A percentile compares a stretch with the other conserved stretches of the same genome.
These are phyloP conservation scores for Penicillium sp. DNA, from an alignment of 2,329 filamentous ascomycete genomes.

Conservation along the genomic window DNA sequence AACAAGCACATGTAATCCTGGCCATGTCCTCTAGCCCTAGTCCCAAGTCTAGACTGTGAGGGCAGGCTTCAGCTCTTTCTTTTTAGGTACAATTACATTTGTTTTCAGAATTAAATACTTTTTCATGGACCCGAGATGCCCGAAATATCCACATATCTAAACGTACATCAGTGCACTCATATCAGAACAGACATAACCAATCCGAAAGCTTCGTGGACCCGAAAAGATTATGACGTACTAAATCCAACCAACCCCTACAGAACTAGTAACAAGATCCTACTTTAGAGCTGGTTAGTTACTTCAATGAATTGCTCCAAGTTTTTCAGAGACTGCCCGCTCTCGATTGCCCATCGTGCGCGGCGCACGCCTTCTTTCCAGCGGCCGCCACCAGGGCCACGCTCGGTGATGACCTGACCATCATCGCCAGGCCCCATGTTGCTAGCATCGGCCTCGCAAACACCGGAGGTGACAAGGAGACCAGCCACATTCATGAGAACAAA, in stretches of 20 bases:
- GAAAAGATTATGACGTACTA: not conserved
- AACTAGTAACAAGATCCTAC: not conserved
- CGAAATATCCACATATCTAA: not conserved
- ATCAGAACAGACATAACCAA: not conserved
- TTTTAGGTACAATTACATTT: not conserved
- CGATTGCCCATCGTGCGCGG: conserved; percentile 76
- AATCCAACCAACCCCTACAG: not conserved
- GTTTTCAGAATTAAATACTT: not conserved
- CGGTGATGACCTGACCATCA: conserved; percentile 68
- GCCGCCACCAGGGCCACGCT: conserved; percentile 73
- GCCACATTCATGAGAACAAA: conserved; percentile 94
- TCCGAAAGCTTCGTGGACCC: not conserved
- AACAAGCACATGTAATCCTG: not conserved
- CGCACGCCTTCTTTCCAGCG: conserved; percentile 93
- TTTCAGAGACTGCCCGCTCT: conserved; percentile 74
- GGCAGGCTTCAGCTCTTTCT: not conserved
- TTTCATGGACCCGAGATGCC: not conserved
- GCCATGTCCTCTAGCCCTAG: not conserved
- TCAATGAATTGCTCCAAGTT: conserved; percentile 78
- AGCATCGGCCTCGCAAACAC: conserved; percentile 72
- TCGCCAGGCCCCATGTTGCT: conserved; percentile 73
- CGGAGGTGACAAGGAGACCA: conserved; percentile 73
- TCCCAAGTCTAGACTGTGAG: not conserved
- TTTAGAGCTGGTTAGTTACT: conserved; percentile 55
- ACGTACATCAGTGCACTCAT: not conserved